These are phyloP conservation scores for Cercospora nicotianae DNA, from an alignment of 2,329 filamentous ascomycete species.

Conservation along the genomic window DNA sequence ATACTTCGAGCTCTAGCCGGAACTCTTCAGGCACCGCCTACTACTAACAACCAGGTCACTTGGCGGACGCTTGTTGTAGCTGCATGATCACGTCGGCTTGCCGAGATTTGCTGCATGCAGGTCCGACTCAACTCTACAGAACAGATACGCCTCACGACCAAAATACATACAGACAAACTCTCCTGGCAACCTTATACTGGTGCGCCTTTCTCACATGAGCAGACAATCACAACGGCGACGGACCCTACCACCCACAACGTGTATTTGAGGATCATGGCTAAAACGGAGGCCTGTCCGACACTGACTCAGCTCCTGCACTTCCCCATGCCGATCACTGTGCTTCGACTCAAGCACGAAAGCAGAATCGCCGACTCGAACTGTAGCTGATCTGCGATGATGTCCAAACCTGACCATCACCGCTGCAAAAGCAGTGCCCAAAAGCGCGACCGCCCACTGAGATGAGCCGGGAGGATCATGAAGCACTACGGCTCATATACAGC, in stretches of 20 bases:
- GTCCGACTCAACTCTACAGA: not conserved
- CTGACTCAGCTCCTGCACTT: not conserved
- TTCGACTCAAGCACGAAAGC: conserved; percentile 3
- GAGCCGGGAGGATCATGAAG: not conserved
- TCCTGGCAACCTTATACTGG: not conserved
- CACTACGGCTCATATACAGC: not conserved
- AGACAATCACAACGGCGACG: not conserved
- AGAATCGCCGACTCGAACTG: not conserved
- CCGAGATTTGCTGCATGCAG: not conserved
- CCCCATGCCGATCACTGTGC: not conserved
- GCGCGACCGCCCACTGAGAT: not conserved
- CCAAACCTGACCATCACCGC: not conserved
- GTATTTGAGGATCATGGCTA: not conserved
- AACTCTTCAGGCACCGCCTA: not conserved
- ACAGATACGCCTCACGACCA: not conserved
- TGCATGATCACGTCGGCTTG: not conserved
- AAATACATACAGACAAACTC: not conserved
- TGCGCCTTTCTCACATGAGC: not conserved
- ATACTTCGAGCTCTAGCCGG: not conserved
- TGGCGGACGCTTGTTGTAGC: not conserved
- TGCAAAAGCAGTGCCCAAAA: not conserved
- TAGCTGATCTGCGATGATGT: not conserved
- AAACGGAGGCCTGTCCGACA: not conserved
- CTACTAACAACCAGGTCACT: not conserved
- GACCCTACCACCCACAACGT: not conserved